Base-by-base conservation (phyloP, 2,329 filamentous ascomycete genomes). In the Trichoderma simmonsii region DNA sequence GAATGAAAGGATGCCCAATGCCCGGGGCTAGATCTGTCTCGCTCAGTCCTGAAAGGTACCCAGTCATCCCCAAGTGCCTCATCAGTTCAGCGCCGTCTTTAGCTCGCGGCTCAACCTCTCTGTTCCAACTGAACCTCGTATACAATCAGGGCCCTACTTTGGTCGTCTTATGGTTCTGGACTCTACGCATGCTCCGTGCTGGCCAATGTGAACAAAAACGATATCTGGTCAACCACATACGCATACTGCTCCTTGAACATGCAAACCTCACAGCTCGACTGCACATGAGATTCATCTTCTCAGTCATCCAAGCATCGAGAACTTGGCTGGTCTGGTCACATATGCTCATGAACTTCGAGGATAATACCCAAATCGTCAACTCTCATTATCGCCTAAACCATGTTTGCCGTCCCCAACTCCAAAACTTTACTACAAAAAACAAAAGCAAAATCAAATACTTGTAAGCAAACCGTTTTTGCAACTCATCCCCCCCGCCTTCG, bases 341-440 rank as follows among this genome's bases (percentile, higher is more conserved):
- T 54, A 12, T 11, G 0, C 48, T 24, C 39, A 54, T 11, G n/a
- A 7, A 2, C 9, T 12, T 54, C 9, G 24, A 14, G 11, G 21
- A 43, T 34, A 11, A n/a, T 60, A 60, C 18, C 62, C 43, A 14
- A 32, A 51, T 69, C 54, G 51, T 69, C 51, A 57, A 30, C 68
- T 64, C 60, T 71, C 68, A 64, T 64, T 64, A 64, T 51, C 51
- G 60, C 68, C 54, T 48, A 60, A 54, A 51, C 62, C 62, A 60
- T 69, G 39, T 69, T 39, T 51, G 18, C 36, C 54, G 21, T 28
- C 36, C 56, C 36, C 54, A 69, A 69, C 65, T 69, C 65, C 65
- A 69, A 69, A 69, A 69, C 36, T 43, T 8, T 69, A 60, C 28
- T 32, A 61, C 54, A 39, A 61, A 69, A 60, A n/a, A 21, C 36